Evolutionary conservation across 331 rosid genomes (phyloP).

Genomic region (Phaseolus coccineus): DNA sequence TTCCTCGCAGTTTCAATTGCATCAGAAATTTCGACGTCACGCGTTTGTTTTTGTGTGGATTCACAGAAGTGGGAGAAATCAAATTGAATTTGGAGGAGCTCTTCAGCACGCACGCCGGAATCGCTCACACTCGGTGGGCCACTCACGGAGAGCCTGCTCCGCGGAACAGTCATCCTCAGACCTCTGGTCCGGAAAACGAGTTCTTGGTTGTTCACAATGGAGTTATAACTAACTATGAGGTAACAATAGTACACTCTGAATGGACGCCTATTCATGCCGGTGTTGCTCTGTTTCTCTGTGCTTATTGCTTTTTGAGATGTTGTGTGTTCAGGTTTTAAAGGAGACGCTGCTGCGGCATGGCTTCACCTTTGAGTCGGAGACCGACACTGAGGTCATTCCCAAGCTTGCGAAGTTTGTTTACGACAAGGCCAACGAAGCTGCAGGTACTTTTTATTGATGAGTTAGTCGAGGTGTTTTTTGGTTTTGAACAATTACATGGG

Average conservation of each 20-base stretch:
- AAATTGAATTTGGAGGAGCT: constrained; percentile 75
- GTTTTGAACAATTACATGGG: background rate
- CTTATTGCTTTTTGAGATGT: background rate
- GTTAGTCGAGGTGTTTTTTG: background rate
- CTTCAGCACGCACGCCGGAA: constrained; percentile 79
- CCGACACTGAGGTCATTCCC: constrained; percentile 98
- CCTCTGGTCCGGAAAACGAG: constrained; percentile 78
- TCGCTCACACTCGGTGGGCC: constrained; percentile 99
- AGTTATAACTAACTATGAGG: constrained; percentile 91
- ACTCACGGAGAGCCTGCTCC: constrained; percentile 98
- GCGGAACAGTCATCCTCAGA: constrained; percentile 95
- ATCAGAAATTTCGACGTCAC: background rate
- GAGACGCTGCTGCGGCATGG: constrained; percentile 85
- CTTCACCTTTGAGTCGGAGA: constrained; percentile 88
- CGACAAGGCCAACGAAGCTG: constrained; percentile 88
- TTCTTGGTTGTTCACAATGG: constrained; percentile 97
- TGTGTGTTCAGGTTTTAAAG: constrained; percentile 78
- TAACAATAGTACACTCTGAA: constrained; percentile 8
- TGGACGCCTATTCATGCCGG: background rate
- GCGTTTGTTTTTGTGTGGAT: background rate
- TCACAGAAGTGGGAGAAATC: constrained; percentile 69
- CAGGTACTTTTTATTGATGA: constrained; percentile 51
- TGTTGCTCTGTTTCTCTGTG: background rate
- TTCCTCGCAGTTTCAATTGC: background rate
- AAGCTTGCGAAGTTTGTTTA: constrained; percentile 94